Percentiles rank a stretch among this genome's conserved stretches.
Evolutionary conservation across 805 yeast genomes (phyloP).

Genomic region (Starmerella stigmatis): DNA sequence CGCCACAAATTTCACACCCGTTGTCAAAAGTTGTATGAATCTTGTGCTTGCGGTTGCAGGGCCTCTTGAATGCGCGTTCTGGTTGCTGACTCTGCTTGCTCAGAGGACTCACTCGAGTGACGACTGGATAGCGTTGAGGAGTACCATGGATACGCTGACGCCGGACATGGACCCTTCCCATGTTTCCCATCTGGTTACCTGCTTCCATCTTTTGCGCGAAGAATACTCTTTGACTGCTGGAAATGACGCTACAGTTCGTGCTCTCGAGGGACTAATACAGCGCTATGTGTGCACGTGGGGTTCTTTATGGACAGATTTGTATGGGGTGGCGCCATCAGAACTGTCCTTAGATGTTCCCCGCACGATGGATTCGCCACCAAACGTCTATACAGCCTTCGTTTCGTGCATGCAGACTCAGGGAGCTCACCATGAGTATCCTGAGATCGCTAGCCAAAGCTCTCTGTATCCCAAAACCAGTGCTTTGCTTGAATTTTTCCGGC

Average conservation of each 20-base stretch:
- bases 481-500: neutral
- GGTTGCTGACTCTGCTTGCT: constrained; percentile 2
- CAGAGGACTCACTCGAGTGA: too few relatives aligned
- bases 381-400: neutral
- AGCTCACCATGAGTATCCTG: neutral
- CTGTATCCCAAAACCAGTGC: neutral
- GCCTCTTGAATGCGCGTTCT: neutral
- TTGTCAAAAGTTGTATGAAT: constrained; percentile 3
- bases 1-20: neutral
- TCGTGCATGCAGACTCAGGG: neutral
- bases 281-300: constrained; percentile 52
- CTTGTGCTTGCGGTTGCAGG: constrained; percentile 9
- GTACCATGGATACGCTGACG: neutral
- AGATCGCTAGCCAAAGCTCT: neutral
- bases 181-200: constrained; percentile 40
- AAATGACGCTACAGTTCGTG: constrained; percentile 30
- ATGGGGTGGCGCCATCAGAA: constrained; percentile 26
- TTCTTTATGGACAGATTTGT: constrained; percentile 65
- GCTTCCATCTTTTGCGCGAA: constrained; percentile 69
- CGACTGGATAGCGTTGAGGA: constrained; percentile 8
- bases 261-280: constrained; percentile 47
- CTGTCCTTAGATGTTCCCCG: neutral
- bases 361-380: neutral
- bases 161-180: neutral
- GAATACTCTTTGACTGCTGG: constrained; percentile 54